Evolutionary conservation across 106 monocot genomes (phyloP), one percentile per base, ranked within the genome.

Genomic region (Dendrobium chrysotoxum): DNA sequence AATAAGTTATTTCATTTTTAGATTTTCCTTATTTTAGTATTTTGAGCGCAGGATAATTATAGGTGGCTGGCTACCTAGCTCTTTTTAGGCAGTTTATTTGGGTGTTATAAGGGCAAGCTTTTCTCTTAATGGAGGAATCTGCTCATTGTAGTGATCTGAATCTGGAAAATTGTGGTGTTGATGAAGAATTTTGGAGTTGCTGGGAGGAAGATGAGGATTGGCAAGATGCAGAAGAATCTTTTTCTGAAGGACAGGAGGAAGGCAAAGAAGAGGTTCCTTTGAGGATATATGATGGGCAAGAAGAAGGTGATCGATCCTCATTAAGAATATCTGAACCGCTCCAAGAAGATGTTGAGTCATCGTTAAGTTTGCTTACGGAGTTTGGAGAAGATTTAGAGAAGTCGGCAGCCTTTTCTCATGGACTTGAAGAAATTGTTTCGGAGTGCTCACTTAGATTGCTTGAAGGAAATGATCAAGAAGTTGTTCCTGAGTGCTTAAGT

Each of bases 121-220:
- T 25, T 38, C n/a, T 70, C 4, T 18, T 18, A 39, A 80, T 85
- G 80, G 77, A 77, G 40, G 58, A 46, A 28, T 31, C 53, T 12
- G 40, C 38, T 7, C 21, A 11, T 71, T 75, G 25, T 47, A 84
- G 28, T 26, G 85, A 79, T 67, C 77, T 72, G 26, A n/a, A 53
- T 28, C 40, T 81, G 50, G 83, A 81, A 42, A 83, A 73, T 79
- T 84, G 68, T 4, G 89, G 90, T 76, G 80, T 53, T 1, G 95
- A 89, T 55, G 95, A 95, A 25, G 95, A 96, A 64, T 93, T 96
- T 80, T 61, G 82, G 28, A 96, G 95, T 68, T 93, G 93, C 53
- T 85, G 89, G 78, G 89, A 77, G 10, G 95, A 93, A 26, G 91
- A 96, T 39, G 95, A 93, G 17, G 93, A 87, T 61, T 94, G 92